A percentile compares a stretch with the other conserved stretches of the same genome.
These are phyloP conservation scores for Cercospora brassicicola DNA, from an alignment of 2,329 filamentous ascomycete genomes.

Conservation along the genomic window DNA sequence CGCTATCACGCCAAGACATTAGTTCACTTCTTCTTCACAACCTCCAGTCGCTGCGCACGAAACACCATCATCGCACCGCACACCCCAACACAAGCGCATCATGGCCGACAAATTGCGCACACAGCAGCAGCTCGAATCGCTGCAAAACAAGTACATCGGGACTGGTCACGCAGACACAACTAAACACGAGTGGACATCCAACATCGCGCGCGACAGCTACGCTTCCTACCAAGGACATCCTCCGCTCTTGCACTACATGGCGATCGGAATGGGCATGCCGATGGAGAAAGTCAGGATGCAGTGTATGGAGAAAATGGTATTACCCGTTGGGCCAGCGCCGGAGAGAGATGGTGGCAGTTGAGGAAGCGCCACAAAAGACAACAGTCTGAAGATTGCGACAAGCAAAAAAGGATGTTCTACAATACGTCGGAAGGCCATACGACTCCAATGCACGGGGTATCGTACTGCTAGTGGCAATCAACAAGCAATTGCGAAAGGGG, in stretches of 20 bases:
- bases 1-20: not conserved
- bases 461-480: not conserved
- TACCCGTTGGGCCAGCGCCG: constrained; percentile 55
- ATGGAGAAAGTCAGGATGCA: constrained; percentile 72
- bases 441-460: not conserved
- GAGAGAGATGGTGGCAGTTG: constrained; percentile 16
- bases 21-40: not conserved
- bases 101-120: constrained; percentile 95
- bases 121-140: constrained; percentile 93
- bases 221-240: constrained; percentile 87
- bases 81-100: not conserved
- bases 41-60: not conserved
- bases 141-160: constrained; percentile 93
- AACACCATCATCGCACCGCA: not conserved
- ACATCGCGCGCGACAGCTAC: constrained; percentile 91
- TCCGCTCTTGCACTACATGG: constrained; percentile 82
- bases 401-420: not conserved
- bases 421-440: not conserved
- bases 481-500: not conserved
- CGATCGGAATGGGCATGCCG: constrained; percentile 82
- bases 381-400: not conserved
- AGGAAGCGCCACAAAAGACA: not conserved
- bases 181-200: constrained; percentile 95
- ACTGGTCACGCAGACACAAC: constrained; percentile 96
- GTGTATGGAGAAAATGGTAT: constrained; percentile 73